A percentile compares a stretch with the other conserved stretches of the same genome.
These are phyloP conservation scores for Paramecium sexaurelia DNA, from an alignment of 73 alveolate species.

Conservation along the genomic window DNA sequence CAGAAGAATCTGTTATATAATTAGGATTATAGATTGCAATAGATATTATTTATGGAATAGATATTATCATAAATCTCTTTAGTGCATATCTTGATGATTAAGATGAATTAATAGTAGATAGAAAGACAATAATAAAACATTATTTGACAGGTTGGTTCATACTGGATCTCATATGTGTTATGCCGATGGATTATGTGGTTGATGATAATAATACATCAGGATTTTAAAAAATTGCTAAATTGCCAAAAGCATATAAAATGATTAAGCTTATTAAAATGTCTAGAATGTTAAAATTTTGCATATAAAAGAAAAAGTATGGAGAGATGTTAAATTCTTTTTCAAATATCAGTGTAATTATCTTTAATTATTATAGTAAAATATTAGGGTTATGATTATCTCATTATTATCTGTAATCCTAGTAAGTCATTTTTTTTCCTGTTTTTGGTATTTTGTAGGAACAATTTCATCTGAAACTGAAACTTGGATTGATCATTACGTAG, in stretches of 20 bases:
- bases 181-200: constrained; percentile 72
- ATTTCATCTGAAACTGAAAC: neutral
- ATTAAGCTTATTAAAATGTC: neutral
- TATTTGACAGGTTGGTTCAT: constrained; percentile 79
- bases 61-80: constrained; percentile 74
- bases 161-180: constrained; percentile 74
- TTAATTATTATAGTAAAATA: neutral
- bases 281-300: neutral
- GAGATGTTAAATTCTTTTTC: neutral
- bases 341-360: neutral
- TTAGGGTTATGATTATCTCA: constrained; percentile 24
- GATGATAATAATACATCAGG: neutral
- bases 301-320: neutral
- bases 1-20: neutral
- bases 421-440: constrained; percentile 29
- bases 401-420: neutral
- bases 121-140: constrained; percentile 49
- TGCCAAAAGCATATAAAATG: neutral
- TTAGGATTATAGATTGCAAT: neutral
- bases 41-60: constrained; percentile 72
- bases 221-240: neutral
- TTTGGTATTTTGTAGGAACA: constrained; percentile 25
- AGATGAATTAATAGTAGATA: constrained; percentile 73
- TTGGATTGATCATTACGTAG: neutral
- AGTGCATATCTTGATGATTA: constrained; percentile 81